These are phyloP conservation scores for Eragrostis curvula DNA, from an alignment of 176 grass and related monocot genomes.

Conservation along the genomic window DNA sequence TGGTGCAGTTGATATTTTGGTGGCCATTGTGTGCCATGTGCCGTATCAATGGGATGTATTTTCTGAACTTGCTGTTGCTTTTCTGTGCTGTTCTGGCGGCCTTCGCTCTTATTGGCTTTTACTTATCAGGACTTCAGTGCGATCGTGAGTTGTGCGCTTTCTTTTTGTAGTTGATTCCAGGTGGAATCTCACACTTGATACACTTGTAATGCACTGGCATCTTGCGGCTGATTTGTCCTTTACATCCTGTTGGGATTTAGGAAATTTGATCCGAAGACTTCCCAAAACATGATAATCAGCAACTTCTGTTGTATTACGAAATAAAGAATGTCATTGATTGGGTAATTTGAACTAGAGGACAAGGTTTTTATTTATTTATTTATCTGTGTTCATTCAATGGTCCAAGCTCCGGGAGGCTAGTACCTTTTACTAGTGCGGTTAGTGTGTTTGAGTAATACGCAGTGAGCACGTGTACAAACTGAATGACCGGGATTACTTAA, in stretches of 20 bases:
- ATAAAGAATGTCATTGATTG: neutral
- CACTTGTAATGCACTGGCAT: neutral
- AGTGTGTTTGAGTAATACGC: neutral
- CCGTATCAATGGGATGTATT: neutral
- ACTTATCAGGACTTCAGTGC: conserved; percentile 13
- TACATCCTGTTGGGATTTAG: neutral
- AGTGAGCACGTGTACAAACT: too few species aligned
- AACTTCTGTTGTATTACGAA: too few species aligned
- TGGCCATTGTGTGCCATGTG: neutral
- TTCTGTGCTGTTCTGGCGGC: neutral
- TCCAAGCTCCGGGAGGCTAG: too few species aligned
- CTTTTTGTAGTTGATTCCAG: conserved; percentile 35
- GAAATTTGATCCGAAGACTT: neutral
- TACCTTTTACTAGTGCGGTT: neutral
- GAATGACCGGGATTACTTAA: too few species aligned
- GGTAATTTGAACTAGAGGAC: neutral
- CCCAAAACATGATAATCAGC: too few species aligned
- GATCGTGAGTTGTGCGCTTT: neutral
- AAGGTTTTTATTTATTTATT: too few species aligned
- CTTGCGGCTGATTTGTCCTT: neutral
- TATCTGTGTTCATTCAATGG: too few species aligned
- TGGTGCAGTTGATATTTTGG: conserved; percentile 10
- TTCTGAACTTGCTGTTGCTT: neutral
- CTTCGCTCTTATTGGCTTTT: neutral
- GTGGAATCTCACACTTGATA: conserved; percentile 11